A percentile compares a stretch with the other conserved stretches of the same genome.
Evolutionary conservation across 208 protist species (phyloP).

Genomic region (Wallacemonas rigidus): DNA sequence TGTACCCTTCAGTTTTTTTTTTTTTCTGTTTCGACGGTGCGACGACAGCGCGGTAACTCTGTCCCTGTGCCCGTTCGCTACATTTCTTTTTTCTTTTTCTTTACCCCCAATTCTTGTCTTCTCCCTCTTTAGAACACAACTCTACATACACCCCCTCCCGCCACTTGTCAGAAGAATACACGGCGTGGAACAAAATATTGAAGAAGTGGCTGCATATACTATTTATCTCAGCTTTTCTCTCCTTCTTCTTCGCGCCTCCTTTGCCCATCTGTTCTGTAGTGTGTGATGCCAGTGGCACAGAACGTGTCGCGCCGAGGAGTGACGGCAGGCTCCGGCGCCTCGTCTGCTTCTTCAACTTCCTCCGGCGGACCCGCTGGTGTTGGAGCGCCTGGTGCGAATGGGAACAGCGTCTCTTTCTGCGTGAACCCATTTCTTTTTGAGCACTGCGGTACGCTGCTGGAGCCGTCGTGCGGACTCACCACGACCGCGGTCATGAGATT

Average conservation of each 20-base stretch:
- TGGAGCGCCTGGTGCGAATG: constrained; percentile 8
- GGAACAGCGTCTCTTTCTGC: constrained; percentile 62
- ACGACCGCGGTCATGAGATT: constrained; percentile 76
- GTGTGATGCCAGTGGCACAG: neutral
- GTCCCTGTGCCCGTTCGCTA: neutral
- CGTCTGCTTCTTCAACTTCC: neutral
- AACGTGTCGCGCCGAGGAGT: neutral
- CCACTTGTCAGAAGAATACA: no score
- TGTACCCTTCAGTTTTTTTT: neutral
- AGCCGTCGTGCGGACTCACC: constrained; percentile 70
- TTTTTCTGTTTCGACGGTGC: constrained; percentile 13
- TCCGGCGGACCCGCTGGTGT: constrained; percentile 15
- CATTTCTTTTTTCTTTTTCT: constrained; percentile 17
- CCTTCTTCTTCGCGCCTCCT: neutral
- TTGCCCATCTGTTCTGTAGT: constrained; percentile 2
- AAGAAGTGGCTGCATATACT: no score
- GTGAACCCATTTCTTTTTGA: constrained; percentile 87
- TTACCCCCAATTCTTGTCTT: neutral
- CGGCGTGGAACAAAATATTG: no score
- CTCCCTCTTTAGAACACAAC: no score
- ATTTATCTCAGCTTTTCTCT: no score
- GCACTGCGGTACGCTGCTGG: constrained; percentile 75
- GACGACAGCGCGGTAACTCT: no score
- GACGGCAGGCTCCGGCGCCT: neutral
- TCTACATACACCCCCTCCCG: no score